Conservation (phyloP, 1,284 basidiomycete species). For the Xanthoconium separans region DNA sequence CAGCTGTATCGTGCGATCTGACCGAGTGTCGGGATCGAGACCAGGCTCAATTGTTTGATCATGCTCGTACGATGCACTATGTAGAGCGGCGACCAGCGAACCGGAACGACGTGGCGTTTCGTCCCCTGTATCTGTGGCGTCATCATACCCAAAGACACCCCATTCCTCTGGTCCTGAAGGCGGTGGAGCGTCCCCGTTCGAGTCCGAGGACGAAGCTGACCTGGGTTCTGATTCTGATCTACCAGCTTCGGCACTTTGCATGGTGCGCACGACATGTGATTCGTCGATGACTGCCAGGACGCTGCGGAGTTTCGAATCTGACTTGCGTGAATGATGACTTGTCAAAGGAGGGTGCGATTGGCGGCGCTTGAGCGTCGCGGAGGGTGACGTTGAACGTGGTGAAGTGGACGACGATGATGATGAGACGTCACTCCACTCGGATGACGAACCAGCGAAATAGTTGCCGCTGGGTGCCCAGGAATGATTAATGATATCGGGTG, state of each 20-base stretch:
- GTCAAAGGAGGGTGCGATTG: conserved; percentile 48
- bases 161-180: conserved; percentile 33
- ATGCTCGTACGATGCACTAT: conserved; percentile 24
- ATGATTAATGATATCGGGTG: conserved; percentile 34
- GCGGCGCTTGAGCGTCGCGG: conserved; percentile 46
- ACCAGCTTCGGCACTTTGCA: conserved; percentile 15
- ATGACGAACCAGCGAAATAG: conserved; percentile 42
- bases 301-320: conserved; percentile 67
- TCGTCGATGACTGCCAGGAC: conserved; percentile 68
- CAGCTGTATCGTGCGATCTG: conserved; percentile 34
- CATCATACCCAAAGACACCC: conserved; percentile 42
- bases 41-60: conserved; percentile 29
- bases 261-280: conserved; percentile 23
- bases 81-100: conserved; percentile 26
- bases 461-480: conserved; percentile 41
- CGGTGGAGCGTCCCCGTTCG: conserved; percentile 22
- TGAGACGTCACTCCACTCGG: conserved; percentile 51
- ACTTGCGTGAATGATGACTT: conserved; percentile 46
- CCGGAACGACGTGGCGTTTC: conserved; percentile 51
- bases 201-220: conserved; percentile 17
- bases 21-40: conserved; percentile 28
- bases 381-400: conserved; percentile 42
- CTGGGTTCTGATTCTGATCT: conserved; percentile 18
- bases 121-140: conserved; percentile 40
- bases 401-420: conserved; percentile 42